Evolutionary conservation across 192 early-diverging fungal genomes (phyloP).

Genomic region (Podila clonocystis): DNA sequence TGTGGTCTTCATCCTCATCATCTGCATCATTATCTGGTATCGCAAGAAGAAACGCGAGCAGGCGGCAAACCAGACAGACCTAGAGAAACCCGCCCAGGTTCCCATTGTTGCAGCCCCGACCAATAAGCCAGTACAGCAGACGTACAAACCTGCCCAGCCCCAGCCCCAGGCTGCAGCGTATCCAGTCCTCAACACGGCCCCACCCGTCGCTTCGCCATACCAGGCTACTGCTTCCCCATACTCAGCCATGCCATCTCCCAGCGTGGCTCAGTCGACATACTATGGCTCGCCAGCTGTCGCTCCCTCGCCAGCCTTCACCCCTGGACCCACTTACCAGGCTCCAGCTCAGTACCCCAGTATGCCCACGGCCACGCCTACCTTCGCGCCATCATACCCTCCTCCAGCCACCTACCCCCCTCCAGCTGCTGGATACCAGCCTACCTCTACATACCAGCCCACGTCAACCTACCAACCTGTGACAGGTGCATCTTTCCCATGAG

Average conservation of each 20-base stretch:
- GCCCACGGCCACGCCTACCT: background rate
- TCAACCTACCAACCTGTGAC: too few relatives aligned
- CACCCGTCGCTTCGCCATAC: too few relatives aligned
- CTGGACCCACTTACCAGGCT: background rate
- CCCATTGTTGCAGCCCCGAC: background rate
- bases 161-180: background rate
- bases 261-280: background rate
- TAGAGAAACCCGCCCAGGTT: background rate
- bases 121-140: background rate
- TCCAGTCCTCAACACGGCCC: background rate
- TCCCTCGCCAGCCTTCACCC: background rate
- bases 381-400: background rate
- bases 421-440: background rate
- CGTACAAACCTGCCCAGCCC: background rate
- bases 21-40: background rate
- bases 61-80: background rate
- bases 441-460: background rate
- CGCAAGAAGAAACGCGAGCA: background rate
- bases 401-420: background rate
- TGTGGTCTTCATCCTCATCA: background rate
- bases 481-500: too few relatives aligned
- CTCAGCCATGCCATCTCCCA: background rate
- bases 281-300: background rate
- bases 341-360: conserved; percentile 1
- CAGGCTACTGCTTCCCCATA: background rate